A percentile compares a stretch with the other conserved stretches of the same genome.
phyloP scores from a whole-genome alignment of 2,329 filamentous ascomycete species.

The Xylaria sp. region DNA sequence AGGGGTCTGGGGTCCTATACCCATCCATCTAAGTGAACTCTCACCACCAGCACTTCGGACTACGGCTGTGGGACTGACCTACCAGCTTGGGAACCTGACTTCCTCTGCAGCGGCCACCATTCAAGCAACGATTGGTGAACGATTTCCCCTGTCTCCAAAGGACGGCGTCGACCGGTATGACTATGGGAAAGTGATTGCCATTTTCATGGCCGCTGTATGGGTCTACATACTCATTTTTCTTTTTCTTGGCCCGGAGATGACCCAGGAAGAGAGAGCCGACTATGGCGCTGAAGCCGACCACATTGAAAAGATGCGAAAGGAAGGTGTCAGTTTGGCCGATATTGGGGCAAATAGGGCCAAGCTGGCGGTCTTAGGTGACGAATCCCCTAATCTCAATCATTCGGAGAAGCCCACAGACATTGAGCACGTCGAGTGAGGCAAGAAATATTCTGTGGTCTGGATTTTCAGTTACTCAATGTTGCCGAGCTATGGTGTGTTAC shows the following conservation, averaged over 20 bases:
- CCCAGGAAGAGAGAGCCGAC: conserved; percentile 38
- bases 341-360: conserved; percentile 36
- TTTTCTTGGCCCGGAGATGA: conserved; percentile 41
- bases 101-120: conserved; percentile 38
- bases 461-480: neutral
- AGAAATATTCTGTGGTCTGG: neutral
- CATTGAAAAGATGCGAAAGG: conserved; percentile 38
- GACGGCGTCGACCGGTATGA: conserved; percentile 37
- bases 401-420: conserved; percentile 34
- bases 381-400: neutral
- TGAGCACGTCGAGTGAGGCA: conserved; percentile 25
- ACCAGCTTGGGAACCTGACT: conserved; percentile 39
- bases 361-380: conserved; percentile 5
- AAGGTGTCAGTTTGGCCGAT: conserved; percentile 34
- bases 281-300: conserved; percentile 28
- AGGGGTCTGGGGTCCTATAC: conserved; percentile 36
- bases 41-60: conserved; percentile 35
- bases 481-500: neutral
- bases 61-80: conserved; percentile 36
- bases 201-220: conserved; percentile 36
- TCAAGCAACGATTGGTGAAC: conserved; percentile 38
- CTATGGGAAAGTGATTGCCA: conserved; percentile 38
- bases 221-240: conserved; percentile 33
- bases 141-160: conserved; percentile 34
- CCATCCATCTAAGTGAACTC: conserved; percentile 38